Base-by-base conservation (phyloP, 495 filamentous ascomycete genomes). In the Penicillium coprophilum region DNA sequence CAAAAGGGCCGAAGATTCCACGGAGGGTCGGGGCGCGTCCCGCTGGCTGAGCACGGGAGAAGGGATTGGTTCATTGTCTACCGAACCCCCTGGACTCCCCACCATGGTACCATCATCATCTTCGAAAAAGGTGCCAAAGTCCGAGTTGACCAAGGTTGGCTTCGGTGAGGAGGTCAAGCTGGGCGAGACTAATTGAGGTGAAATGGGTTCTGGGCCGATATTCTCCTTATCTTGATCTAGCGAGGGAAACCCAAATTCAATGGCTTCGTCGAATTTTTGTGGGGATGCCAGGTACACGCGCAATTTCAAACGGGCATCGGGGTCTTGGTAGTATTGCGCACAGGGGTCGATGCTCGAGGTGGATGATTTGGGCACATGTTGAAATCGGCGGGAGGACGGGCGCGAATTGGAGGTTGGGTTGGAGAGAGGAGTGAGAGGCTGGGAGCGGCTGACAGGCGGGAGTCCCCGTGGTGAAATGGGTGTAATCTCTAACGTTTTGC, bases 181-280 rank as follows among this genome's bases (percentile, higher is more conserved):
- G 1, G 64, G 46, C 0, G 65, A 47, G 27, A 36, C 46, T 3
- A 50, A 23, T 7, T 45, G 48, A 0, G 63, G 46, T 0, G 65
- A 48, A 43, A 45, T 44, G 12, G 40, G 41, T 41, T 71, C 53
- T 47, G 64, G 61, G 24, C 48, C 48, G 46, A 63, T 48, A 11
- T 65, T 67, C n/a, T 73, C 71, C 31, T 64, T 72, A 44, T 66
- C 17, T 30, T 61, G 55, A 7, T 76, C 72, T 45, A 76, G 50
- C 6, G 89, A 85, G 0, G 92, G 91, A 60, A 97, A 96, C 5
- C 93, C 92, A 72, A 94, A 96, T 66, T 94, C 90, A 50, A 96
- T 82, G 1, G 90, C 92, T 74, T 97, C 92, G 64, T 97, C 94
- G 56, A 97, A 96, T 67, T 96, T 96, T 59, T 96, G 90, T 9